A percentile compares a stretch with the other conserved stretches of the same genome.
phyloP scores from a whole-genome alignment of 257 asterid species.

The Forsythia suspensa region DNA sequence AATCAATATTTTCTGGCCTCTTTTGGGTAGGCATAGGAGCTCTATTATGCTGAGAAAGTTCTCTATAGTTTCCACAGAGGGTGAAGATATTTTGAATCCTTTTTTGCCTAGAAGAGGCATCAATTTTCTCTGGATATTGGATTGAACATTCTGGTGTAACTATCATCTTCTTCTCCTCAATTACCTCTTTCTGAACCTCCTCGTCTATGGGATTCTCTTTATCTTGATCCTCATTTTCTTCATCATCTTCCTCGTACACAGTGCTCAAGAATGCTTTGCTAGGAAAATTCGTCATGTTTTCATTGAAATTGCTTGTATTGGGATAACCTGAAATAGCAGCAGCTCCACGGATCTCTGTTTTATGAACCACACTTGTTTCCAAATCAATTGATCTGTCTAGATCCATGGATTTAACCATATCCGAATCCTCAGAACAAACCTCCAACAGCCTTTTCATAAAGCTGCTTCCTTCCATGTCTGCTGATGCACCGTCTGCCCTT shows the following conservation, averaged over 20 bases:
- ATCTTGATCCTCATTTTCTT: constrained; percentile 53
- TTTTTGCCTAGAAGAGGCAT: constrained; percentile 37
- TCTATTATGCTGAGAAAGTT: constrained; percentile 37
- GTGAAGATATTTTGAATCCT: constrained; percentile 71
- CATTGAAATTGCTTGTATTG: constrained; percentile 30
- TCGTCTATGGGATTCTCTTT: constrained; percentile 44
- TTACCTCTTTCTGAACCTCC: constrained; percentile 68
- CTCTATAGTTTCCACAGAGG: constrained; percentile 66
- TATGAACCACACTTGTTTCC: constrained; percentile 40
- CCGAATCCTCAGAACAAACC: constrained; percentile 57
- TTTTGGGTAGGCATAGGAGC: constrained; percentile 29
- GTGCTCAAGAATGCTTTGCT: constrained; percentile 63
- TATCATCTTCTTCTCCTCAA: constrained; percentile 46
- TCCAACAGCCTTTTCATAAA: constrained; percentile 67
- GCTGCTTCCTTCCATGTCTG: constrained; percentile 52
- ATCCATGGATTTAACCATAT: constrained; percentile 98
- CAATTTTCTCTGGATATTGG: constrained; percentile 15
- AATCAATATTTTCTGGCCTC: constrained; percentile 8
- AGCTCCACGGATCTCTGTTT: constrained; percentile 29
- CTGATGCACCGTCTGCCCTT: constrained; percentile 45
- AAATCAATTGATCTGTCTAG: constrained; percentile 70
- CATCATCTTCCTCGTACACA: constrained; percentile 80
- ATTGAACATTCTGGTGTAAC: constrained; percentile 30
- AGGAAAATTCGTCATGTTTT: constrained; percentile 35
- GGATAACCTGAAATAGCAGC: constrained; percentile 28